A percentile compares a stretch with the other conserved stretches of the same genome.
These are phyloP conservation scores for Trichoderma orchidacearum DNA, from an alignment of 495 filamentous ascomycete species.

Conservation along the genomic window DNA sequence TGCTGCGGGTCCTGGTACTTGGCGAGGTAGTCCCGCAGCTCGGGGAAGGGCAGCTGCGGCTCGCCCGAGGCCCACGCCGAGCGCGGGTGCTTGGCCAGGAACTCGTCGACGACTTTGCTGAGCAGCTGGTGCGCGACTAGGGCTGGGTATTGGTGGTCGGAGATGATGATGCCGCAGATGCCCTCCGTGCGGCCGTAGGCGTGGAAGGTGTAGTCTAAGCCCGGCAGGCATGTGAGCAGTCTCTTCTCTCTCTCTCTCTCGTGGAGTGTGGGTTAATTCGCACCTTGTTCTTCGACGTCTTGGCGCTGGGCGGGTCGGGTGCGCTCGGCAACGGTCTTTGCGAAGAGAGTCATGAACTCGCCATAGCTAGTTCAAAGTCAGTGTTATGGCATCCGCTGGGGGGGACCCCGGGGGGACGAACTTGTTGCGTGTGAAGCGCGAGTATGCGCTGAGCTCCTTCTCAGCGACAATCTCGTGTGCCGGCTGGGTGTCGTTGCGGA, in stretches of 20 bases:
- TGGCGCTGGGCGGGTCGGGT: conserved; percentile 79
- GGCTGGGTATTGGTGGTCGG: conserved; percentile 77
- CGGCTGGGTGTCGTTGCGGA: conserved; percentile 67
- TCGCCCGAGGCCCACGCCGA: conserved; percentile 43
- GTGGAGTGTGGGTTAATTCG: conserved; percentile 1
- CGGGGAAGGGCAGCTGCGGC: conserved; percentile 44
- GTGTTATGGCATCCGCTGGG: not conserved
- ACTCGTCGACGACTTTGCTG: conserved; percentile 86
- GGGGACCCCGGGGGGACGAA: conserved; percentile 18
- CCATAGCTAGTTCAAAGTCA: conserved; percentile 22
- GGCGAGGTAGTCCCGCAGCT: conserved; percentile 68
- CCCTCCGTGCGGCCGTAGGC: conserved; percentile 81
- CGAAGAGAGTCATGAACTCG: conserved; percentile 59
- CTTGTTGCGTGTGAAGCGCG: conserved; percentile 62
- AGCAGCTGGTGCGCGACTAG: conserved; percentile 90
- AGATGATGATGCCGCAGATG: conserved; percentile 77
- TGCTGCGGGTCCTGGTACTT: conserved; percentile 84
- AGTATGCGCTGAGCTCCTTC: conserved; percentile 67
- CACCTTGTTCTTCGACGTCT: conserved; percentile 80
- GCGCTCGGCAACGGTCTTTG: conserved; percentile 62
- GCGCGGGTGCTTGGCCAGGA: conserved; percentile 66
- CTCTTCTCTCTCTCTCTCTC: conserved; percentile 10
- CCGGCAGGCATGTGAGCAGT: not conserved
- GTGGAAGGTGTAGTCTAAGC: conserved; percentile 76
- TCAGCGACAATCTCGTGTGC: conserved; percentile 65